These are phyloP conservation scores for Pogostemon cablin DNA, from an alignment of 257 asterid genomes.

Conservation along the genomic window DNA sequence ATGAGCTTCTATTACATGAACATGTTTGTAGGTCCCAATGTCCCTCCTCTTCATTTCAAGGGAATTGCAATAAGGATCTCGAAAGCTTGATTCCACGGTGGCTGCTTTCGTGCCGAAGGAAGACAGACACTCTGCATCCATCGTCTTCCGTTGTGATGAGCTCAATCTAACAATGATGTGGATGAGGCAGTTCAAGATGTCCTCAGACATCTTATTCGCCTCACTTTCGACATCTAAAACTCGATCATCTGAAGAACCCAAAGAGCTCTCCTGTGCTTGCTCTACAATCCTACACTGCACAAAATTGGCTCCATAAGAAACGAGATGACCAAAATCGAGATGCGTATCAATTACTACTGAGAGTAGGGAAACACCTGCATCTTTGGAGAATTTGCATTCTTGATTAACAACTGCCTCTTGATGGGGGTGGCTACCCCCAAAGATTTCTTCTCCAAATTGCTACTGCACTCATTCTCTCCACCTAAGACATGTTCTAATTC, in stretches of 20 bases:
- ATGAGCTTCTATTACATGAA: conserved; percentile 51
- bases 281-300: conserved; percentile 66
- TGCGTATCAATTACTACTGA: neutral
- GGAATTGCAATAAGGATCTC: conserved; percentile 56
- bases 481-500: conserved; percentile 32
- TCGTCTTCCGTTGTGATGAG: conserved; percentile 59
- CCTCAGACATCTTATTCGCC: conserved; percentile 63
- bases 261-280: conserved; percentile 62
- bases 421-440: conserved; percentile 22
- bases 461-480: conserved; percentile 41
- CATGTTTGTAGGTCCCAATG: conserved; percentile 52
- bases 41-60: conserved; percentile 47
- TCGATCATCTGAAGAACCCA: conserved; percentile 54
- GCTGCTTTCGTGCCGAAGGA: conserved; percentile 36
- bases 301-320: neutral
- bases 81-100: conserved; percentile 41
- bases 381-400: conserved; percentile 45
- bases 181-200: conserved; percentile 70
- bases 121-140: conserved; percentile 52
- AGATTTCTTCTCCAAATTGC: conserved; percentile 38
- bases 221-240: conserved; percentile 46
- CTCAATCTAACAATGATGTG: conserved; percentile 62
- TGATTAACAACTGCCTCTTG: conserved; percentile 37
- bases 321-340: neutral
- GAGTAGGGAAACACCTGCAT: conserved; percentile 45